Conservation (phyloP, 192 early-diverging fungal species). For the Gaertneriomyces sp. region DNA sequence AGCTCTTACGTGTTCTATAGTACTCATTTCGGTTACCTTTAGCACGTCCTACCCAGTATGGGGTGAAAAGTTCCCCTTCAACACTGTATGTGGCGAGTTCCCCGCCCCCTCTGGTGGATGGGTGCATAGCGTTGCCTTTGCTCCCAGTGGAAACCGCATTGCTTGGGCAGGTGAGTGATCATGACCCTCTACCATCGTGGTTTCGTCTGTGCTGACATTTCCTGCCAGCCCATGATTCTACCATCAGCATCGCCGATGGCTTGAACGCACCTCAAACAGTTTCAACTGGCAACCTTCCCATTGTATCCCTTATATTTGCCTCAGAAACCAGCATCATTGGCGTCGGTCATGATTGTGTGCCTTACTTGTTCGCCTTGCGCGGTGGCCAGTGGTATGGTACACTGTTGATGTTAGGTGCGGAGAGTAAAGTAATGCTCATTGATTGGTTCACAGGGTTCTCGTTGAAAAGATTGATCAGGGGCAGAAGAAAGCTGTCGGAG, state of each 20-base stretch:
- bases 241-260: slow-evolving; percentile 72
- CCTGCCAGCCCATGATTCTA: slow-evolving; percentile 73
- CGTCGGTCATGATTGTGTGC: slow-evolving; percentile 91
- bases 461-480: slow-evolving; percentile 76
- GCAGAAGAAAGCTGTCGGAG: slow-evolving; percentile 53
- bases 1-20: neutral
- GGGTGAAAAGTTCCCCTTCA: slow-evolving; percentile 94
- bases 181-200: neutral
- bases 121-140: slow-evolving; percentile 90
- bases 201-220: neutral
- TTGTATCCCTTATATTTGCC: slow-evolving; percentile 73
- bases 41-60: slow-evolving; percentile 58
- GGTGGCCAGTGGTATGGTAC: slow-evolving; percentile 55
- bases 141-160: slow-evolving; percentile 79
- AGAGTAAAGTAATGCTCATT: neutral
- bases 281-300: slow-evolving; percentile 66
- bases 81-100: slow-evolving; percentile 87
- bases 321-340: slow-evolving; percentile 76
- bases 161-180: slow-evolving; percentile 66
- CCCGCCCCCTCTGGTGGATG: slow-evolving; percentile 68
- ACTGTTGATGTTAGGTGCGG: neutral
- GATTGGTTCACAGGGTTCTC: slow-evolving; percentile 37
- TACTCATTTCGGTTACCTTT: neutral
- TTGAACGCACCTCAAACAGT: slow-evolving; percentile 60
- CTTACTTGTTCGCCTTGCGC: slow-evolving; percentile 68